phyloP scores from a whole-genome alignment of 1,139 yeast species.

The Taiozyma sp. region DNA sequence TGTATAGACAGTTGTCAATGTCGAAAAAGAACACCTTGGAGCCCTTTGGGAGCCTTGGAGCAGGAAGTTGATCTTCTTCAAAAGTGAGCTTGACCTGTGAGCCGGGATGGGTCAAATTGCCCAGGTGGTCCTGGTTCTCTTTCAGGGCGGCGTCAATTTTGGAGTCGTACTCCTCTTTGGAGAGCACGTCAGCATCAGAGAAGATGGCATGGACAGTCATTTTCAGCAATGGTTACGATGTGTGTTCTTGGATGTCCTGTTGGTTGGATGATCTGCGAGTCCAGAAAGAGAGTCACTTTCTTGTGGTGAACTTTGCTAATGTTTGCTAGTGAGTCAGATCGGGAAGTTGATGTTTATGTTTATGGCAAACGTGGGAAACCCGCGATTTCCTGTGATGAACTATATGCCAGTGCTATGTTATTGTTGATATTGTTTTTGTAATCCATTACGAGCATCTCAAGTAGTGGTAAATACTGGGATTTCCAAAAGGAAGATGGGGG shows the following conservation, averaged over 20 bases:
- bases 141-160: constrained; percentile 21
- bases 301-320: not conserved
- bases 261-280: not conserved
- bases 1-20: constrained; percentile 86
- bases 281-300: not conserved
- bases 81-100: constrained; percentile 23
- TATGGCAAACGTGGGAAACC: no score
- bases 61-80: constrained; percentile 17
- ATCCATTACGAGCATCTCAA: no score
- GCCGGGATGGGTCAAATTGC: constrained; percentile 30
- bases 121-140: constrained; percentile 27
- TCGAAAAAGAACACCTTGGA: constrained; percentile 71
- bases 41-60: constrained; percentile 19
- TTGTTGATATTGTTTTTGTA: no score
- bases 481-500: no score
- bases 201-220: not conserved
- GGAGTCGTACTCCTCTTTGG: constrained; percentile 8
- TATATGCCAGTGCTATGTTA: no score
- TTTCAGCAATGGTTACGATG: not conserved
- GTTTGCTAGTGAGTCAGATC: not conserved
- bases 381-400: no score
- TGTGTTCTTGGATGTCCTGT: not conserved
- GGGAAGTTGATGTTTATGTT: not conserved
- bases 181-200: not conserved
- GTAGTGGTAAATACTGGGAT: no score